Conservation (phyloP, 169 alveolate species). For the Ichthyophthirius multifiliis region DNA sequence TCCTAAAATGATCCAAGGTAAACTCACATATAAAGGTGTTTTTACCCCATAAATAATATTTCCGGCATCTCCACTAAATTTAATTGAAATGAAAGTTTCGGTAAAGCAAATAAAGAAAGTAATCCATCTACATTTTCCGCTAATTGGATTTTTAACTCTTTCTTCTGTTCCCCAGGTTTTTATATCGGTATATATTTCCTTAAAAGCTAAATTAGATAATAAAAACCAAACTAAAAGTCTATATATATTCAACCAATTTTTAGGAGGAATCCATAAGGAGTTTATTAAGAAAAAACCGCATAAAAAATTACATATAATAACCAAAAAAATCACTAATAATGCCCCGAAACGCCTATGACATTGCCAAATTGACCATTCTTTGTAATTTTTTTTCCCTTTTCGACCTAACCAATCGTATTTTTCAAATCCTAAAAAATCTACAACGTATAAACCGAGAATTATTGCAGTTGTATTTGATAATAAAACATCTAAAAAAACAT, state of each 20-base stretch:
- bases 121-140: constrained; percentile 49
- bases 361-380: constrained; percentile 50
- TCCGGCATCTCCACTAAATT: constrained; percentile 57
- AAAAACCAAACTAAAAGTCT: constrained; percentile 62
- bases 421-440: neutral
- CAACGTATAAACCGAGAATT: constrained; percentile 23
- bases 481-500: constrained; percentile 49
- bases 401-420: constrained; percentile 69
- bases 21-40: constrained; percentile 41
- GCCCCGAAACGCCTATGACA: constrained; percentile 56
- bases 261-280: constrained; percentile 62
- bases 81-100: constrained; percentile 49
- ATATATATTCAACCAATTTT: constrained; percentile 33
- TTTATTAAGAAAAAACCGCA: constrained; percentile 61
- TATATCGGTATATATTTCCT: constrained; percentile 44
- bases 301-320: constrained; percentile 47
- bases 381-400: constrained; percentile 29
- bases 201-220: constrained; percentile 39
- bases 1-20: constrained; percentile 31
- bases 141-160: constrained; percentile 41
- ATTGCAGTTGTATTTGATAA: constrained; percentile 59
- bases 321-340: constrained; percentile 22
- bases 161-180: constrained; percentile 46
- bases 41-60: constrained; percentile 2
- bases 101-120: constrained; percentile 37